phyloP scores from a whole-genome alignment of 139 green algal species.

The Chlorella sp. region DNA sequence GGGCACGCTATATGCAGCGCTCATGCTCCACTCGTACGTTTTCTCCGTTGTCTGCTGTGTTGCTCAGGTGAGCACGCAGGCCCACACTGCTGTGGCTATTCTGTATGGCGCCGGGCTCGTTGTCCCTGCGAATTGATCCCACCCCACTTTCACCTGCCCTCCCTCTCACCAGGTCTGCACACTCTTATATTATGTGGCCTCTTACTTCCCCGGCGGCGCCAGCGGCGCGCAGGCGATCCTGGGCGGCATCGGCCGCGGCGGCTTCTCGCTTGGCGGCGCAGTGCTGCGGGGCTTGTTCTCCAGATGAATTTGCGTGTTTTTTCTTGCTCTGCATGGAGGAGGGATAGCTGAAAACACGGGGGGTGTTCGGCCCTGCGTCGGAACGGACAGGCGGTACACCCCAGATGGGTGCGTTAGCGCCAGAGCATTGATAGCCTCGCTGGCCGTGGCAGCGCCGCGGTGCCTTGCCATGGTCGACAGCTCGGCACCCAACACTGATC shows the following conservation, averaged over 20 bases:
- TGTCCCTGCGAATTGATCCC: not conserved
- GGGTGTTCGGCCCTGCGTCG: no score
- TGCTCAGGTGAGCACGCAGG: constrained; percentile 54
- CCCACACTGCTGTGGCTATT: no score
- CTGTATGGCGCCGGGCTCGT: not conserved
- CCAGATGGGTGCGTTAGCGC: no score
- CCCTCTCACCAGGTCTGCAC: constrained; percentile 67
- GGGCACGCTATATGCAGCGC: constrained; percentile 82
- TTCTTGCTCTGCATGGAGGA: not conserved
- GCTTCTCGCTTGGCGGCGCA: constrained; percentile 24
- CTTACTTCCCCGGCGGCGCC: constrained; percentile 90
- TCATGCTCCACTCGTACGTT: constrained; percentile 90
- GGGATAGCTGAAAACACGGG: not conserved
- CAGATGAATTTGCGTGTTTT: constrained; percentile 4
- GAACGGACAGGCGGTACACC: no score
- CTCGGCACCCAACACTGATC: no score
- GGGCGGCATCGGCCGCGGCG: not conserved
- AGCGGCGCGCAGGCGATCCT: constrained; percentile 49
- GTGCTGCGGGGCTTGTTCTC: constrained; percentile 13
- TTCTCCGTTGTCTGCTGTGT: constrained; percentile 79
- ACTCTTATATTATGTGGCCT: constrained; percentile 90
- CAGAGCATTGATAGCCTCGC: no score
- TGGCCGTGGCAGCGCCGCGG: no score
- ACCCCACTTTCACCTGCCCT: not conserved
- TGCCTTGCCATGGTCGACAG: no score